phyloP scores from a whole-genome alignment of 768 basidiomycete genomes.

The Boletus huronensis region DNA sequence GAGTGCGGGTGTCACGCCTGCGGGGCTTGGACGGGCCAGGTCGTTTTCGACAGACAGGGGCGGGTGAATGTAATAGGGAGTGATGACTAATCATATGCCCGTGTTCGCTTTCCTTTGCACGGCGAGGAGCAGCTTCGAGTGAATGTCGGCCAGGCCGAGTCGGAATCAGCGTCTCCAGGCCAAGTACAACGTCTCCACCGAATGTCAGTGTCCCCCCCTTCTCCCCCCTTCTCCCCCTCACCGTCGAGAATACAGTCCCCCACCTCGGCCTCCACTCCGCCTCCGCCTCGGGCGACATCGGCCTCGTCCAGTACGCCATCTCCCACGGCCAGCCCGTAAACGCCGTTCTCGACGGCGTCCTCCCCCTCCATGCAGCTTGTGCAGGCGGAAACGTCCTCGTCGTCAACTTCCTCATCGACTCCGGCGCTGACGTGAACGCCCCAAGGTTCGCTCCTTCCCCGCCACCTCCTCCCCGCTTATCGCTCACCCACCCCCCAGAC shows the following conservation, averaged over 20 bases:
- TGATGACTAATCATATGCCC: slow-evolving; percentile 15
- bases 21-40: slow-evolving; percentile 20
- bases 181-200: slow-evolving; percentile 53
- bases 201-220: slow-evolving; percentile 37
- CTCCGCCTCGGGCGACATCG: slow-evolving; percentile 82
- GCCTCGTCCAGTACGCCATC: slow-evolving; percentile 89
- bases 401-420: slow-evolving; percentile 83
- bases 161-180: slow-evolving; percentile 40
- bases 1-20: slow-evolving; percentile 24
- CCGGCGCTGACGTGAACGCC: slow-evolving; percentile 98
- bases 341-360: slow-evolving; percentile 90
- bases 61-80: not conserved
- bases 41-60: slow-evolving; percentile 19
- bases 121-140: slow-evolving; percentile 4
- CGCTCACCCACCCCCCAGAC: slow-evolving; percentile 37
- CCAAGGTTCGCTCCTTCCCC: slow-evolving; percentile 57
- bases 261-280: slow-evolving; percentile 76
- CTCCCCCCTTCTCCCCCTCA: not conserved
- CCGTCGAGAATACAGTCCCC: slow-evolving; percentile 47
- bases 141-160: slow-evolving; percentile 20
- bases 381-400: slow-evolving; percentile 88
- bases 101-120: not conserved
- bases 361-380: slow-evolving; percentile 94
- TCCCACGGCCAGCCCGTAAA: slow-evolving; percentile 95
- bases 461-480: not conserved